Base-by-base conservation (phyloP, 768 basidiomycete species). In the Xerocomellus dryophilus region DNA sequence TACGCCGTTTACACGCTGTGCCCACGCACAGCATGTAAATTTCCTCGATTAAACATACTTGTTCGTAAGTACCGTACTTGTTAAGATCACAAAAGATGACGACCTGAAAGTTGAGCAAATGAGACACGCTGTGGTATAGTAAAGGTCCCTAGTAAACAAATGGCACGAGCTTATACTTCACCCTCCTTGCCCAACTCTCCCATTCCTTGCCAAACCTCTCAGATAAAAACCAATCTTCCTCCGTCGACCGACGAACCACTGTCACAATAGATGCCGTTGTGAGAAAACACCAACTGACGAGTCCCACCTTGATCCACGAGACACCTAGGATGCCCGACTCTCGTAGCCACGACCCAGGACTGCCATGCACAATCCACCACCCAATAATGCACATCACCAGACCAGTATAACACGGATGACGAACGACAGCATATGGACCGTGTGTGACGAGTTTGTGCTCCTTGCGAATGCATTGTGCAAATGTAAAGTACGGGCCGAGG, bases 401-500 rank as follows among this genome's bases (percentile, higher is more conserved):
- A 6, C 54, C 54, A 1, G 57, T 36, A 34, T 72, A 72, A n/a
- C 59, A 58, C 1, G 70, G 68, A 27, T 72, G 71, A 2, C 70
- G 65, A 5, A 71, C 59, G 21, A 61, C 25, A 1, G 56, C n/a
- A 29, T 71, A 72, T 1, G 64, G 65, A 2, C 67, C 68, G 0
- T 29, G 49, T n/a, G 65, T 71, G 15, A 71, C 41, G 20, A 72
- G 57, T 25, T 34, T 58, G 47, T 62, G 67, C 0, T 60, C 57
- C 20, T 57, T 56, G 23, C 57, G 52, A 11, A 68, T n/a, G 31
- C 60, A 58, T 15, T 61, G 57, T 10, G 57, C 38, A 20, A 60
- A 58, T 1, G 62, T 70, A 23, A 60, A 70, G 23, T 50, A 42
- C 1, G 40, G 46, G 2, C 69, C 69, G 14, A 69, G 64, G 5